These are phyloP conservation scores for Tetracladium marchalianum DNA, from an alignment of 495 filamentous ascomycete genomes.

Conservation along the genomic window DNA sequence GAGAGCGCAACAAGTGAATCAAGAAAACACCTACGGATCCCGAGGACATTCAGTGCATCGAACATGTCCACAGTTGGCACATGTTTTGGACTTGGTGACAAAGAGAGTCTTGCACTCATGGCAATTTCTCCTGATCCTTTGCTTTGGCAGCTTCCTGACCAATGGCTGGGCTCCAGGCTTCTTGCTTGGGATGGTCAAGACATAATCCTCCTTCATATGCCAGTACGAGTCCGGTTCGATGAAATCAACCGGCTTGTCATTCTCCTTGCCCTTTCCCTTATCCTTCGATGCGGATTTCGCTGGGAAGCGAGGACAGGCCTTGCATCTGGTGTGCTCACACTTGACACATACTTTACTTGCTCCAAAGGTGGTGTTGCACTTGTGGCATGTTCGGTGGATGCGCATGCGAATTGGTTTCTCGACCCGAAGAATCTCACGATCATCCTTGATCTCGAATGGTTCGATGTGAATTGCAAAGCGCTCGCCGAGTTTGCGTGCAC, in stretches of 20 bases:
- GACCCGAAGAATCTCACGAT: slow-evolving; percentile 39
- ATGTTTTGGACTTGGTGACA: slow-evolving; percentile 45
- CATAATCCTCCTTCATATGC: slow-evolving; percentile 23
- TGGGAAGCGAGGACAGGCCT: slow-evolving; percentile 59
- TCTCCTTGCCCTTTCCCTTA: slow-evolving; percentile 9
- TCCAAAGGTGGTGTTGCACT: slow-evolving; percentile 64
- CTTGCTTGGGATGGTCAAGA: slow-evolving; percentile 47
- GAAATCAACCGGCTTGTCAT: slow-evolving; percentile 3
- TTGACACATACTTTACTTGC: slow-evolving; percentile 57
- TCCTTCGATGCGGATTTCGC: slow-evolving; percentile 6
- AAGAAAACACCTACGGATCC: slow-evolving; percentile 54
- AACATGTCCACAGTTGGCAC: slow-evolving; percentile 59
- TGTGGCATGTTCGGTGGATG: slow-evolving; percentile 74
- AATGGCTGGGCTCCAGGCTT: slow-evolving; percentile 61
- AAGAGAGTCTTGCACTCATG: slow-evolving; percentile 66
- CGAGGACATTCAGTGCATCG: slow-evolving; percentile 77
- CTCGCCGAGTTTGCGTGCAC: slow-evolving; percentile 13
- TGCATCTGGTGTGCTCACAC: slow-evolving; percentile 71
- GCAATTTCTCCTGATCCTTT: slow-evolving; percentile 67
- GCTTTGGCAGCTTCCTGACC: slow-evolving; percentile 52
- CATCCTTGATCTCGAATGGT: slow-evolving; percentile 13
- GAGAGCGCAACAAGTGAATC: slow-evolving; percentile 4
- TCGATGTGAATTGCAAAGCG: slow-evolving; percentile 14
- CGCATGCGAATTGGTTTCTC: slow-evolving; percentile 89
- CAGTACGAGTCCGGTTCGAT: slow-evolving; percentile 18